Percentiles rank a stretch among this genome's conserved stretches.
These are phyloP conservation scores for Peronosclerospora sorghi DNA, from an alignment of 352 stramenopile species.

Conservation along the genomic window DNA sequence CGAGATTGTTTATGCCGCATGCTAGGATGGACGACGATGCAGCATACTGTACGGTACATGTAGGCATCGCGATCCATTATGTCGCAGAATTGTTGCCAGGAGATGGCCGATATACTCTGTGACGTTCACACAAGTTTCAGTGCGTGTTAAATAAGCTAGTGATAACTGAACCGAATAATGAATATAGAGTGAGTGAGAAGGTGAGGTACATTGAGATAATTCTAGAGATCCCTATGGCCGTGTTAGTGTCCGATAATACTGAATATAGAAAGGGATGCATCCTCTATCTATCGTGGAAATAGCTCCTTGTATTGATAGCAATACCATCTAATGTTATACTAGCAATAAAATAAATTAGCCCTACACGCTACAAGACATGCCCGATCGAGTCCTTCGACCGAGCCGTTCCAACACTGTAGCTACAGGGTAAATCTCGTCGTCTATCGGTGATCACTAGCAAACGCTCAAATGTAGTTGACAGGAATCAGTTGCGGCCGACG, in stretches of 20 bases:
- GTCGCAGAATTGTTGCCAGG: too few species aligned
- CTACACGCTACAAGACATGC: constrained; percentile 2
- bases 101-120: too few species aligned
- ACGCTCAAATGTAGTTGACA: constrained; percentile 31
- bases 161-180: constrained; percentile 5
- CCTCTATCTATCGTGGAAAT: too few species aligned
- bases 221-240: too few species aligned
- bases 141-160: background rate
- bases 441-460: background rate
- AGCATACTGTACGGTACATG: too few species aligned
- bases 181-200: background rate
- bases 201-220: too few species aligned
- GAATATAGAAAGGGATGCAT: too few species aligned
- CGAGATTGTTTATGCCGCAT: too few species aligned
- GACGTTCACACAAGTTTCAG: background rate
- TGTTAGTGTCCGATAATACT: too few species aligned
- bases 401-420: constrained; percentile 5
- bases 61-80: too few species aligned
- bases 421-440: constrained; percentile 1
- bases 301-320: constrained; percentile 12
- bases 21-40: background rate
- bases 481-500: constrained; percentile 36
- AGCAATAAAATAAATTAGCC: constrained; percentile 20
- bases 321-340: constrained; percentile 3
- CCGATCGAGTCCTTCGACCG: background rate